Evolutionary conservation across 805 yeast genomes (phyloP), one percentile per base, ranked within the genome.

Genomic region (Saccharomyces kudriavzevii): DNA sequence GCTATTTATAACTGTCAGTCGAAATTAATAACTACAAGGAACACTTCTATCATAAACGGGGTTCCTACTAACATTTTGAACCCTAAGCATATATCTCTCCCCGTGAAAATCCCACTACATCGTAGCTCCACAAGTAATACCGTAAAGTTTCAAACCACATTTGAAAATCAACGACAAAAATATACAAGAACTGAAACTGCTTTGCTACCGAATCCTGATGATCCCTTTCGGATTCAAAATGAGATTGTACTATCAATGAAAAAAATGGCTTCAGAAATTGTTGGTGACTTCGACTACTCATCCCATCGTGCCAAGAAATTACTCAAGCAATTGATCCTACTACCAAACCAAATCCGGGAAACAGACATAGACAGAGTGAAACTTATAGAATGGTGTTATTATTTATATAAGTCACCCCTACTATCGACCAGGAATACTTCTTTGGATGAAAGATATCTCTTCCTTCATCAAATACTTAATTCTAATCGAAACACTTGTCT

Each of bases 361-460:
- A n/a, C 2, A 2, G 22, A 35, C 43, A 8, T 17, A 20, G 43
- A 35, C 22, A 6, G 2, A 24, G 24, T 2, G 13, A 35, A 35
- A 4, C 22, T 35, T 17, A 35, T 52, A 26, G 55, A 53, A 48
- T 45, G 47, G 11, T 43, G 52, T 11, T 61, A 60, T 49, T 53
- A 50, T 24, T 40, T 62, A 26, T 53, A 55, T 40, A 54, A 58
- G 50, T 59, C 64, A 2, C 50, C 56, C 1, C 49, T 63, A 2
- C 40, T 63, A 27, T 49, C 49, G 14, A 47, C 53, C 22, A 49
- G 60, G 13, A 61, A 61, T 29, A 49, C 53, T 17, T 60, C 66
- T 0, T 64, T 65, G 1, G 66, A 63, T 53, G 61, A 63, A 50
- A 51, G 60, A 27, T 47, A 52, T 5, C 17, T 59, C 6, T 56